A percentile compares a stretch with the other conserved stretches of the same genome.
phyloP scores from a whole-genome alignment of 495 filamentous ascomycete species.

The Hypoxylon perforatum region DNA sequence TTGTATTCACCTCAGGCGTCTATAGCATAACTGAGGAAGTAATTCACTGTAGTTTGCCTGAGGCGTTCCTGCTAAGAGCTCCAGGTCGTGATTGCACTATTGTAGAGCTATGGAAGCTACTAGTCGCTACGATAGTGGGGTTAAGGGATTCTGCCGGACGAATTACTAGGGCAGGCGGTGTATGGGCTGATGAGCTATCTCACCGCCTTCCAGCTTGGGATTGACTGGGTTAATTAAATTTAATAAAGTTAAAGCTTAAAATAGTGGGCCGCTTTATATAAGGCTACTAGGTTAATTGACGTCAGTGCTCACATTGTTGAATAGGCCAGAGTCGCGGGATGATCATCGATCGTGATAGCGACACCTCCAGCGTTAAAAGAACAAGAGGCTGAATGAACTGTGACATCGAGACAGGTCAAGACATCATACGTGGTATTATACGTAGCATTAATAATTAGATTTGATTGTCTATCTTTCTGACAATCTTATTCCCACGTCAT shows the following conservation, averaged over 20 bases:
- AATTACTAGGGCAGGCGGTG: conserved; percentile 31
- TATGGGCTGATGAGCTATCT: neutral
- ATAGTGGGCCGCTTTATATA: conserved; percentile 8
- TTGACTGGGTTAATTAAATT: conserved; percentile 7
- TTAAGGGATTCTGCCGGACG: conserved; percentile 25
- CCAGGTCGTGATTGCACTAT: no score
- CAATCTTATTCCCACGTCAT: conserved; percentile 8
- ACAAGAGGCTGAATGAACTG: neutral
- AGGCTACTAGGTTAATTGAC: conserved; percentile 23
- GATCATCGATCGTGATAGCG: neutral
- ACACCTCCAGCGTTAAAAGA: conserved; percentile 15
- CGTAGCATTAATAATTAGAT: conserved; percentile 27
- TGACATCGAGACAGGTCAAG: neutral
- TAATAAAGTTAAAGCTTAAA: conserved; percentile 12
- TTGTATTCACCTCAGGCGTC: no score
- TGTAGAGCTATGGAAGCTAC: conserved; percentile 28
- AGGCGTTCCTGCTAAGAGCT: no score
- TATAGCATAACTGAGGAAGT: no score
- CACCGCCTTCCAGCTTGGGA: conserved; percentile 17
- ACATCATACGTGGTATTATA: conserved; percentile 15
- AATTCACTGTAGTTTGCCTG: no score
- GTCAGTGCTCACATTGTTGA: neutral
- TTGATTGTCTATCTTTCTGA: conserved; percentile 8
- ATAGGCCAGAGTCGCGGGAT: neutral
- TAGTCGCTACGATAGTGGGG: conserved; percentile 36